Percentiles rank a stretch among this genome's conserved stretches.
Conservation (phyloP, 345 rosid species). For the Gossypium raimondii region DNA sequence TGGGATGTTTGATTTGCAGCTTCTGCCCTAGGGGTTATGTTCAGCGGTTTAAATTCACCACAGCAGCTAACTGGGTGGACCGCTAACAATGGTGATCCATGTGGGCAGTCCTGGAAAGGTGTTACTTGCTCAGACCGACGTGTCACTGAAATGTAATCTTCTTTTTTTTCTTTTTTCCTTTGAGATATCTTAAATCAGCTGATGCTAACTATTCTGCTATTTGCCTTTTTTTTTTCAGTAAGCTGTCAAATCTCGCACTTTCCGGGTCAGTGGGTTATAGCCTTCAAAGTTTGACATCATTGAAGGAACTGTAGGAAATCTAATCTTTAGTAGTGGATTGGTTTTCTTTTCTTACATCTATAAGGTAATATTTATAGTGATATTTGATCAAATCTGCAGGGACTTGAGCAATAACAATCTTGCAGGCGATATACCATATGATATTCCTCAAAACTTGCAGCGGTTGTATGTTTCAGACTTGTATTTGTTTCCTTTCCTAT, state of each 20-base stretch:
- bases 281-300: conserved; percentile 45
- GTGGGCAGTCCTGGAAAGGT: conserved; percentile 92
- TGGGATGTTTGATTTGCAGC: conserved; percentile 44
- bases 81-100: conserved; percentile 68
- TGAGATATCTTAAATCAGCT: conserved; percentile 7
- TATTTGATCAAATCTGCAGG: conserved; percentile 43
- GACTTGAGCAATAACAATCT: conserved; percentile 78
- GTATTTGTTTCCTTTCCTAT: neutral
- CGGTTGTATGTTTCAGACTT: conserved; percentile 48
- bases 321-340: conserved; percentile 10
- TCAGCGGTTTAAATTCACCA: conserved; percentile 49
- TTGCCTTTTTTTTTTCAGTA: conserved; percentile 36
- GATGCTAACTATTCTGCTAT: conserved; percentile 12
- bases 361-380: conserved; percentile 6
- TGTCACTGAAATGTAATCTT: conserved; percentile 72
- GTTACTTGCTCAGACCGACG: conserved; percentile 65
- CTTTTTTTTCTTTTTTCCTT: conserved; percentile 14
- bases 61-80: conserved; percentile 69
- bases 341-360: conserved; percentile 14
- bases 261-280: conserved; percentile 61
- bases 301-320: conserved; percentile 74
- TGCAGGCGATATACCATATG: conserved; percentile 51
- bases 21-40: conserved; percentile 61
- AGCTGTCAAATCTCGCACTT: conserved; percentile 65
- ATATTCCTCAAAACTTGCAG: conserved; percentile 60